phyloP scores from a whole-genome alignment of 768 basidiomycete species.

The Pulveroboletus sp. region DNA sequence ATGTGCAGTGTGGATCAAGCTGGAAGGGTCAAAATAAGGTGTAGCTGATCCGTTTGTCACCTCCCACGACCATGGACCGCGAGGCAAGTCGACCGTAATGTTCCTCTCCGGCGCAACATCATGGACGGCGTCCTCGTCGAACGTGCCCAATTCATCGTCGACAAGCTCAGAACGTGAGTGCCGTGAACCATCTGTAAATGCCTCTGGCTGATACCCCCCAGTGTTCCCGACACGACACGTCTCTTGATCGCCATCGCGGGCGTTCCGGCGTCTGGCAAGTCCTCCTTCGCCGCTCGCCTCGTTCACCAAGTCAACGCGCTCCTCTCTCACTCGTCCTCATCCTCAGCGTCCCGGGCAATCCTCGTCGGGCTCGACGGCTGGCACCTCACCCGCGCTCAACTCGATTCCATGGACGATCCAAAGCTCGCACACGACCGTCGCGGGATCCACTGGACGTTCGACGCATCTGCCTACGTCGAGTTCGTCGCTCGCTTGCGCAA shows the following conservation, averaged over 20 bases:
- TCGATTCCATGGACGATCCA: slow-evolving; percentile 74
- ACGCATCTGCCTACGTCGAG: slow-evolving; percentile 61
- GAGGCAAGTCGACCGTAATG: not conserved
- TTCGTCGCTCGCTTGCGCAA: slow-evolving; percentile 58
- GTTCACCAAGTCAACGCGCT: slow-evolving; percentile 48
- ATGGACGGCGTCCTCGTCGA: slow-evolving; percentile 37
- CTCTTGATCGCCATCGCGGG: slow-evolving; percentile 72
- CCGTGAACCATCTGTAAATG: too few relatives aligned
- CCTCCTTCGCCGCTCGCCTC: slow-evolving; percentile 62
- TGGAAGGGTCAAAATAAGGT: too few relatives aligned
- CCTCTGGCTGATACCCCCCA: not conserved
- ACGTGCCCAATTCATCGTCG: slow-evolving; percentile 36
- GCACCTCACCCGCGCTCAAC: slow-evolving; percentile 77
- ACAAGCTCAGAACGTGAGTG: slow-evolving; percentile 37
- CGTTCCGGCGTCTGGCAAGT: slow-evolving; percentile 86
- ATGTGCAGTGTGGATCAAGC: too few relatives aligned
- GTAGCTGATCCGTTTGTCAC: too few relatives aligned
- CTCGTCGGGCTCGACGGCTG: slow-evolving; percentile 87
- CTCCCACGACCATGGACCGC: slow-evolving; percentile 27
- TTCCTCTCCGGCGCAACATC: too few relatives aligned
- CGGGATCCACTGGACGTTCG: slow-evolving; percentile 91
- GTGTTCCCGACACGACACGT: slow-evolving; percentile 31
- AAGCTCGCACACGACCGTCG: slow-evolving; percentile 72
- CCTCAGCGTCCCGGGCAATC: slow-evolving; percentile 36
- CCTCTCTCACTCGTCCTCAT: slow-evolving; percentile 14